A percentile compares a stretch with the other conserved stretches of the same genome.
These are phyloP conservation scores for Coemansia sp. DNA, from an alignment of 192 early-diverging fungal species.

Conservation along the genomic window DNA sequence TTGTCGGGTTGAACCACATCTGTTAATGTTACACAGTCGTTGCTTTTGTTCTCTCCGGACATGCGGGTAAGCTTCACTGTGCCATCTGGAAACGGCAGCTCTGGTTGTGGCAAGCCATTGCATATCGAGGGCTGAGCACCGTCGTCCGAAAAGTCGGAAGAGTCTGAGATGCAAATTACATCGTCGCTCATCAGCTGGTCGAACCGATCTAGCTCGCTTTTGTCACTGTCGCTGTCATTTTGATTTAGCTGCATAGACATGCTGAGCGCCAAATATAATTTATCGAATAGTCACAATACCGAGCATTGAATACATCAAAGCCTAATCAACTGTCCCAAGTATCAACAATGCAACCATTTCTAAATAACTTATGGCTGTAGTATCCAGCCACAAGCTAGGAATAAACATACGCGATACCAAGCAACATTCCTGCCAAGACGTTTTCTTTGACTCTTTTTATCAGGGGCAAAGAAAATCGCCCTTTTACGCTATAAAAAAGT, in stretches of 20 bases:
- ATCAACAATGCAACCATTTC: neutral
- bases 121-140: neutral
- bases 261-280: neutral
- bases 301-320: neutral
- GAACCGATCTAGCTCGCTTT: slow-evolving; percentile 19
- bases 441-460: neutral
- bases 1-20: slow-evolving; percentile 19
- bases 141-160: slow-evolving; percentile 1
- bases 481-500: neutral
- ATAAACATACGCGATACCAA: neutral
- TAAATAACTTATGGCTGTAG: neutral
- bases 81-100: slow-evolving; percentile 24
- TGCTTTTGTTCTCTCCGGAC: slow-evolving; percentile 1
- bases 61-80: slow-evolving; percentile 17
- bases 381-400: neutral
- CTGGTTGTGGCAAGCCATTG: neutral
- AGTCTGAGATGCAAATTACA: slow-evolving; percentile 23
- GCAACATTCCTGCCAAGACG: neutral
- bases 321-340: neutral
- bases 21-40: neutral
- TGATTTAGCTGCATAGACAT: neutral
- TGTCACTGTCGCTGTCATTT: neutral
- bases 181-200: slow-evolving; percentile 19
- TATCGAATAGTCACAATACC: neutral
- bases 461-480: neutral